phyloP scores from a whole-genome alignment of 1,284 basidiomycete genomes.

The Flammula alnicola region DNA sequence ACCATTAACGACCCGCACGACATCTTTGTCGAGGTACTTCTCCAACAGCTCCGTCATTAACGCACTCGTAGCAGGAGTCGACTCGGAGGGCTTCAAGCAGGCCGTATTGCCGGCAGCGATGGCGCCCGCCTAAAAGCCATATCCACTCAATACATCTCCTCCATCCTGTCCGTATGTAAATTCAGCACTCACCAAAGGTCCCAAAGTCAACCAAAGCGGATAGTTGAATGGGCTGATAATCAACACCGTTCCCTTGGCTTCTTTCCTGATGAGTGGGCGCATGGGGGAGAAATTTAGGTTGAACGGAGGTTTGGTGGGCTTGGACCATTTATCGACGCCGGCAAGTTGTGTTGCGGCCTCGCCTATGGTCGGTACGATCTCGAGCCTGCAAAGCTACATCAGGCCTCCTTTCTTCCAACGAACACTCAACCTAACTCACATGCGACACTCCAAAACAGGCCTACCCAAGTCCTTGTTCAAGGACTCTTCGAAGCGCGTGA shows the following conservation, averaged over 20 bases:
- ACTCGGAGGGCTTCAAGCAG: constrained; percentile 83
- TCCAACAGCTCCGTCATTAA: constrained; percentile 76
- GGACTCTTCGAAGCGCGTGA: constrained; percentile 35
- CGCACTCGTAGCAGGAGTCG: constrained; percentile 67
- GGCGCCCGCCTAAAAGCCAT: no score
- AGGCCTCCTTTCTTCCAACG: constrained; percentile 33
- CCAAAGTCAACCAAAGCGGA: constrained; percentile 33
- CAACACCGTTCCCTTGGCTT: constrained; percentile 74
- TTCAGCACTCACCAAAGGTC: no score
- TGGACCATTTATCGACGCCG: constrained; percentile 58
- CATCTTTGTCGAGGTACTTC: constrained; percentile 80
- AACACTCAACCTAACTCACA: constrained; percentile 34
- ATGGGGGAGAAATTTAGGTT: constrained; percentile 51
- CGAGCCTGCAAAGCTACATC: constrained; percentile 36
- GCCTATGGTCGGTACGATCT: constrained; percentile 49
- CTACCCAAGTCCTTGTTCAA: constrained; percentile 38
- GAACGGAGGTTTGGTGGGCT: constrained; percentile 43
- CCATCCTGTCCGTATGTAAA: no score
- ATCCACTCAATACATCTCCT: no score
- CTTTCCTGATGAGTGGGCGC: constrained; percentile 63
- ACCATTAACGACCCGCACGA: constrained; percentile 77
- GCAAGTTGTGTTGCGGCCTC: constrained; percentile 71
- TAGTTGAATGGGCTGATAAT: constrained; percentile 53
- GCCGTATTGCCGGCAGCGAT: constrained; percentile 77
- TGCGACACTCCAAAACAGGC: constrained; percentile 36